phyloP scores from a whole-genome alignment of 192 early-diverging fungal genomes.

The Dimargaris cristalligena region DNA sequence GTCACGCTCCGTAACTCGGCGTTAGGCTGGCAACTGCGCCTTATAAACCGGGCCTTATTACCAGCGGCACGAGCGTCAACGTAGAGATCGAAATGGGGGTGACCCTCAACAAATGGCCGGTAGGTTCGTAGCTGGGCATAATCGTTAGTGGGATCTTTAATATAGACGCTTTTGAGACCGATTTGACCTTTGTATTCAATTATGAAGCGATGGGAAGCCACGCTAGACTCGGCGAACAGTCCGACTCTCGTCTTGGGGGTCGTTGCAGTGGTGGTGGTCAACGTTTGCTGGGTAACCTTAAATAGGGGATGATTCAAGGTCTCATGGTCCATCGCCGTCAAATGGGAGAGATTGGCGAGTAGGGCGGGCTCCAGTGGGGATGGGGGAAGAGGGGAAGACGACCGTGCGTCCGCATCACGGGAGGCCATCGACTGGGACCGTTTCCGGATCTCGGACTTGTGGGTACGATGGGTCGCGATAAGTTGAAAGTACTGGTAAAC shows the following conservation, averaged over 20 bases:
- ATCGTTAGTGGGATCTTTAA: slow-evolving; percentile 43
- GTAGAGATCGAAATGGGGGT: slow-evolving; percentile 43
- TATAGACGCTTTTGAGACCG: slow-evolving; percentile 43
- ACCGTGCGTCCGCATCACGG: not conserved
- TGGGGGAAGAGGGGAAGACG: not conserved
- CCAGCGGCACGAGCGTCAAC: slow-evolving; percentile 53
- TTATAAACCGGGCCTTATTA: slow-evolving; percentile 46
- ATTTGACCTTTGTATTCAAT: slow-evolving; percentile 66
- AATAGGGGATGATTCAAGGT: slow-evolving; percentile 5
- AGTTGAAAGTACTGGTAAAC: not conserved
- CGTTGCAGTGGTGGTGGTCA: not conserved
- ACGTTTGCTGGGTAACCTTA: not conserved
- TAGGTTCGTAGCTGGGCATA: slow-evolving; percentile 47
- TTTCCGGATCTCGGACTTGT: slow-evolving; percentile 2
- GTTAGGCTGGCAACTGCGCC: slow-evolving; percentile 51
- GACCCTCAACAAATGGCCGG: slow-evolving; percentile 42
- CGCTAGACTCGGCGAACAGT: slow-evolving; percentile 39
- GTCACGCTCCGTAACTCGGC: slow-evolving; percentile 42
- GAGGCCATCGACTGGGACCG: not conserved
- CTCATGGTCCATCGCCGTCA: slow-evolving; percentile 7
- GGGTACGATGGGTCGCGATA: not conserved
- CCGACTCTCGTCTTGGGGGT: slow-evolving; percentile 15
- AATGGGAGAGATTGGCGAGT: not conserved
- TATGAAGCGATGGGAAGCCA: slow-evolving; percentile 38
- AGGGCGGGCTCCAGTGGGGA: not conserved